Conservation (phyloP, 345 rosid species). For the Angophora floribunda region DNA sequence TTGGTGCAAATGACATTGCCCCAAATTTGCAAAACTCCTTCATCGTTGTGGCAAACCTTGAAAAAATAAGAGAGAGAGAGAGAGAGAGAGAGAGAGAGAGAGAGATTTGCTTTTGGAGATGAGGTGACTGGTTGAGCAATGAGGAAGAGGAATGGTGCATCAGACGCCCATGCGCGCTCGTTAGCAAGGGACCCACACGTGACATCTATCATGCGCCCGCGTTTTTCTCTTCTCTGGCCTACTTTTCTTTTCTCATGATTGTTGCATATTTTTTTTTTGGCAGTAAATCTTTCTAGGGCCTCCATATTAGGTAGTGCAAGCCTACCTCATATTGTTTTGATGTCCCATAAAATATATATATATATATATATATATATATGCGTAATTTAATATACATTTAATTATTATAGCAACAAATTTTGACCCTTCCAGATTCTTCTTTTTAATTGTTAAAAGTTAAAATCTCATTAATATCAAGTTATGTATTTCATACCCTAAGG, state of each 20-base stretch:
- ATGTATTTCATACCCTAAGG: fast-evolving
- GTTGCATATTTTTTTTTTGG: not conserved
- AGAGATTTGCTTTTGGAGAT: not conserved
- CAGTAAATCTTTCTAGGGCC: not conserved
- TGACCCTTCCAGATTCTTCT: not conserved
- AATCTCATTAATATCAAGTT: not conserved
- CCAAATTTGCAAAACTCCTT: not conserved
- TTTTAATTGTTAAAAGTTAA: not conserved
- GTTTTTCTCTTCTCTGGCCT: not conserved
- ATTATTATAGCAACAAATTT: not conserved
- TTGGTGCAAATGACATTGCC: not conserved
- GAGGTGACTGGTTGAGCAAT: constrained; percentile 2
- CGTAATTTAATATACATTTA: not conserved
- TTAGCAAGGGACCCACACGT: not conserved
- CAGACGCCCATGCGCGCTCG: not conserved
- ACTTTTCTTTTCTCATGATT: not conserved
- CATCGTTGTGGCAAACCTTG: not conserved
- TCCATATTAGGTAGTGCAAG: not conserved
- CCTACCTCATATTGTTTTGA: not conserved
- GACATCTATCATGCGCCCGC: constrained; percentile 2
- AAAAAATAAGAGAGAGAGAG: not conserved
- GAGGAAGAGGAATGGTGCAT: not conserved
- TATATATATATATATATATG: not conserved
- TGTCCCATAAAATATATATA: not conserved
- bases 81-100: not conserved